Evolutionary conservation across 805 yeast species (phyloP).

Genomic region (Lipomyces anomalus): DNA sequence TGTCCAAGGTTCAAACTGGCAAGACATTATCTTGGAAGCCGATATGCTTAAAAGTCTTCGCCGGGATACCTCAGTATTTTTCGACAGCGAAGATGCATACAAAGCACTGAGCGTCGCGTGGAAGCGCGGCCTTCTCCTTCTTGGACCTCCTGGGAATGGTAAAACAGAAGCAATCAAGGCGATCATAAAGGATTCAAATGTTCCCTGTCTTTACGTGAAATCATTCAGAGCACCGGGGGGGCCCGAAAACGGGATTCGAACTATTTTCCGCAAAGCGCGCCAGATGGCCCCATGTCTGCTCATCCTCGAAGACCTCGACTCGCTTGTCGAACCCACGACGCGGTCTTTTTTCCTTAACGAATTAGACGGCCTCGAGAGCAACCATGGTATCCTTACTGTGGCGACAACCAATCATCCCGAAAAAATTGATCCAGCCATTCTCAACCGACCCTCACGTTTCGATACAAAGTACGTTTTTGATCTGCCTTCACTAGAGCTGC

Average conservation of each 20-base stretch:
- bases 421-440: neutral
- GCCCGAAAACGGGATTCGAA: neutral
- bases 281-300: neutral
- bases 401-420: constrained; percentile 1
- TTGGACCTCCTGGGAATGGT: constrained; percentile 1
- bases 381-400: neutral
- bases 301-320: constrained; percentile 1
- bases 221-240: neutral
- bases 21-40: neutral
- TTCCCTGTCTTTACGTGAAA: constrained; percentile 2
- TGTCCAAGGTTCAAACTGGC: constrained; percentile 1
- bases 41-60: neutral
- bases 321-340: neutral
- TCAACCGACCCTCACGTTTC: constrained; percentile 1
- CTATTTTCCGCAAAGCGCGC: neutral
- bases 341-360: constrained; percentile 1
- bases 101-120: neutral
- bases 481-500: neutral
- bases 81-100: neutral
- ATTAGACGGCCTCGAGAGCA: constrained; percentile 1
- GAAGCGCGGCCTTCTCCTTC: neutral
- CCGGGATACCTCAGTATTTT: constrained; percentile 1
- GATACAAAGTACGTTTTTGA: neutral
- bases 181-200: neutral
- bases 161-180: constrained; percentile 1